Conservation (phyloP, 495 filamentous ascomycete genomes). For the Hypomontagnella submonticulosa region DNA sequence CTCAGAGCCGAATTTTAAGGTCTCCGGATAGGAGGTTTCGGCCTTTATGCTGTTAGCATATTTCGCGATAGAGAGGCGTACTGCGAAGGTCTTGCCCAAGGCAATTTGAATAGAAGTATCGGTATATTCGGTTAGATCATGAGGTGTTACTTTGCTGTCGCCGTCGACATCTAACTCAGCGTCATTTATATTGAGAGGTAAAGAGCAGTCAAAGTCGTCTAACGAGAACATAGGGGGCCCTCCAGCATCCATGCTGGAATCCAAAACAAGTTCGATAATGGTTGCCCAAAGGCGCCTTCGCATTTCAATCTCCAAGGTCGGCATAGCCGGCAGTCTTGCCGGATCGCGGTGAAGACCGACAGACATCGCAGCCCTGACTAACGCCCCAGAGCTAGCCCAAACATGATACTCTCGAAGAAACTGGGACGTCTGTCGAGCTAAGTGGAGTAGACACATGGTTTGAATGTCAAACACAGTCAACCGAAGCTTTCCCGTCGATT, state of each 20-base stretch:
- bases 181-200: constrained; percentile 65
- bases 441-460: constrained; percentile 66
- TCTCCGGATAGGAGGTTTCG: constrained; percentile 44
- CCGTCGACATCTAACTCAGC: constrained; percentile 47
- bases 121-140: constrained; percentile 6
- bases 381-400: constrained; percentile 66
- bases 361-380: constrained; percentile 66
- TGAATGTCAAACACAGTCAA: constrained; percentile 64
- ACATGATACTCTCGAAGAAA: constrained; percentile 59
- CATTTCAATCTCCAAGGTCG: constrained; percentile 67
- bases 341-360: constrained; percentile 72
- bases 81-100: constrained; percentile 50
- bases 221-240: constrained; percentile 65
- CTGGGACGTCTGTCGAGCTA: constrained; percentile 64
- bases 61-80: constrained; percentile 50
- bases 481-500: constrained; percentile 63
- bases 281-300: constrained; percentile 72
- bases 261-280: constrained; percentile 69
- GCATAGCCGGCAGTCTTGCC: constrained; percentile 49
- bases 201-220: constrained; percentile 67
- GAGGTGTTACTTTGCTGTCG: background rate
- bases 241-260: constrained; percentile 68
- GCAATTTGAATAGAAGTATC: constrained; percentile 54
- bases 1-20: constrained; percentile 50
- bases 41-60: constrained; percentile 50